Conservation (phyloP, 768 basidiomycete genomes). For the Cystofilobasidium macerans region DNA sequence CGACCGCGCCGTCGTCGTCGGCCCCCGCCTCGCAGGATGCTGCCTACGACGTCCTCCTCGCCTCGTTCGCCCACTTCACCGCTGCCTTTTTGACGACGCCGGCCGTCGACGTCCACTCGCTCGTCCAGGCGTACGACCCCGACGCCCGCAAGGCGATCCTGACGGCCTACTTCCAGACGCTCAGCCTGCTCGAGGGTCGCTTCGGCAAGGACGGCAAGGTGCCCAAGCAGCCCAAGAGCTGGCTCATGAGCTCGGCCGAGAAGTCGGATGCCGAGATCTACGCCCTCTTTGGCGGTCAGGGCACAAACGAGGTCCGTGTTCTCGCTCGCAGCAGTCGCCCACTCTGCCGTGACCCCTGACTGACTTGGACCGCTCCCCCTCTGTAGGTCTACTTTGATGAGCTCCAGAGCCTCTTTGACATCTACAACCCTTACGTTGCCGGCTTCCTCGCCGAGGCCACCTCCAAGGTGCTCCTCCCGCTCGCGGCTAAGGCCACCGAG, state of each 20-base stretch:
- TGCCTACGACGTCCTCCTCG: constrained; percentile 49
- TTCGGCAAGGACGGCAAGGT: constrained; percentile 45
- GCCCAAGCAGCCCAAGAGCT: constrained; percentile 53
- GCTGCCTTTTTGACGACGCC: constrained; percentile 52
- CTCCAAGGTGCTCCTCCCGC: constrained; percentile 56
- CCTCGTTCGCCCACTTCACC: constrained; percentile 67
- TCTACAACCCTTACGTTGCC: constrained; percentile 74
- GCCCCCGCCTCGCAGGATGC: constrained; percentile 43
- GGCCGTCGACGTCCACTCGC: constrained; percentile 65
- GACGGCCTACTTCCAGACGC: constrained; percentile 64
- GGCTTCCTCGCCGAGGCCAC: constrained; percentile 58
- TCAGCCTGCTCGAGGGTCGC: constrained; percentile 55
- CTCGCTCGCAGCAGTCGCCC: background rate
- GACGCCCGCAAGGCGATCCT: constrained; percentile 68
- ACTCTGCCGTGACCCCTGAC: background rate
- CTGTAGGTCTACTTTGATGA: constrained; percentile 80
- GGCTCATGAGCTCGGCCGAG: constrained; percentile 51
- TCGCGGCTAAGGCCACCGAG: constrained; percentile 50
- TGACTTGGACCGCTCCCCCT: background rate
- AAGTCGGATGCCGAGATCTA: constrained; percentile 48
- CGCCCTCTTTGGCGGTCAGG: constrained; percentile 94
- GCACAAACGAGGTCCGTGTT: constrained; percentile 63
- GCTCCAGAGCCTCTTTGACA: constrained; percentile 77
- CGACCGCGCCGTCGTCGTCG: constrained; percentile 41
- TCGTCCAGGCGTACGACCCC: constrained; percentile 61